Percentiles rank a stretch among this genome's conserved stretches.
Conservation (phyloP, 1,284 basidiomycete genomes). For the Thecaphora thlaspeos region DNA sequence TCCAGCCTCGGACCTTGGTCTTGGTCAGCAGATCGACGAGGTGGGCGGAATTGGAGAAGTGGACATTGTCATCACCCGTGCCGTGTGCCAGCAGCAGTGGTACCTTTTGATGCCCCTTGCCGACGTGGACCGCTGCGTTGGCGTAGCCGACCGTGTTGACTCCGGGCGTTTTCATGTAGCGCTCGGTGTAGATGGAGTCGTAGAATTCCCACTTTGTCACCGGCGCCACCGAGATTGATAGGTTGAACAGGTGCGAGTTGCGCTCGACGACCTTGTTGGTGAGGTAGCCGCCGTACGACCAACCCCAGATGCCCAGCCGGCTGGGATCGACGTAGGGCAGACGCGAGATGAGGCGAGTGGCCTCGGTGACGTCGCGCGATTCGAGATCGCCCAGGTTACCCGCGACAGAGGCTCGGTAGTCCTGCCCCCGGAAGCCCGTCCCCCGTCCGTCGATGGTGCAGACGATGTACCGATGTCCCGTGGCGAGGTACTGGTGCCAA, state of each 20-base stretch:
- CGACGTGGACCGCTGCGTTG: conserved; percentile 78
- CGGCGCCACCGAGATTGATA: conserved; percentile 80
- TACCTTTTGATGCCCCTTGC: conserved; percentile 75
- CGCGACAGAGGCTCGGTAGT: conserved; percentile 77
- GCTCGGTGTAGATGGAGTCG: conserved; percentile 86
- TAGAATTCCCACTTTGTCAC: conserved; percentile 60
- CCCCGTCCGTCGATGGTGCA: conserved; percentile 89
- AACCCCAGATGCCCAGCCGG: conserved; percentile 72
- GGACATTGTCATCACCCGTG: conserved; percentile 59
- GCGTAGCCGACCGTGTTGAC: conserved; percentile 79
- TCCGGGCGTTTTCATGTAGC: conserved; percentile 86
- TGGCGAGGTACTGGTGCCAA: conserved; percentile 84
- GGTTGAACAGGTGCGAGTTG: conserved; percentile 75
- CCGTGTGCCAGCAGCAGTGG: conserved; percentile 87
- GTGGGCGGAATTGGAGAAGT: conserved; percentile 85
- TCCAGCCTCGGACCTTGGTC: conserved; percentile 72
- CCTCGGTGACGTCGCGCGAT: conserved; percentile 80
- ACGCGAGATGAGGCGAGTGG: conserved; percentile 63
- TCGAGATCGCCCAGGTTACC: conserved; percentile 83
- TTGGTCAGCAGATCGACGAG: conserved; percentile 86
- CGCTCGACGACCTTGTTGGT: conserved; percentile 60
- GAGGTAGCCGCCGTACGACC: conserved; percentile 50
- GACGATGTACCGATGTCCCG: conserved; percentile 78
- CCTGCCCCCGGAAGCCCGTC: conserved; percentile 83
- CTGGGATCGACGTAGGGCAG: conserved; percentile 73